Percentiles rank a stretch among this genome's conserved stretches.
Evolutionary conservation across 106 monocot species (phyloP).

Genomic region (Xerophyta viscosa): DNA sequence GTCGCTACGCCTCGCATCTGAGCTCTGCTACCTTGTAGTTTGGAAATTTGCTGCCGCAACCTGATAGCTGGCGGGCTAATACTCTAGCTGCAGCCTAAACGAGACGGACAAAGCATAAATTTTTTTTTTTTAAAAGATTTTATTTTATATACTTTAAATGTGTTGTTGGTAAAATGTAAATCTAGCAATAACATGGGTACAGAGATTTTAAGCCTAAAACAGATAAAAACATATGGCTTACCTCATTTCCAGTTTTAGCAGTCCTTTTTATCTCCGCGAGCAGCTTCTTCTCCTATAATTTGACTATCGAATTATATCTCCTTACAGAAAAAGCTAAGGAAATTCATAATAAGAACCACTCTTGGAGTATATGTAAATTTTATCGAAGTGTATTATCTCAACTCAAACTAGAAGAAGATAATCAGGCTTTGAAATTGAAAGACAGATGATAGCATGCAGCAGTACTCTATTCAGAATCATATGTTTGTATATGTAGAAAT

Average conservation of each 20-base stretch:
- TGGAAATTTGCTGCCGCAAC: constrained; percentile 78
- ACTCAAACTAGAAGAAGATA: too few relatives aligned
- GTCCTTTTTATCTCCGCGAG: constrained; percentile 72
- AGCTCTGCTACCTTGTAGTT: constrained; percentile 63
- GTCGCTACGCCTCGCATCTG: constrained; percentile 86
- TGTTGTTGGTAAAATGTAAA: too few relatives aligned
- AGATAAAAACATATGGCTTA: constrained; percentile 8
- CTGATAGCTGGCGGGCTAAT: constrained; percentile 77
- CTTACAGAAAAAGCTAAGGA: too few relatives aligned
- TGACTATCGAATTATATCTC: not conserved
- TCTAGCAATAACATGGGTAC: too few relatives aligned
- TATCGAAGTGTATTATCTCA: too few relatives aligned
- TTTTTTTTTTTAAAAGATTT: not conserved
- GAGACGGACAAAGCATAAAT: not conserved
- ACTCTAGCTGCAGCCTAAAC: constrained; percentile 67
- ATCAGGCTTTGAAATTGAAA: too few relatives aligned
- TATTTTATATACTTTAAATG: not conserved
- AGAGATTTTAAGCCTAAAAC: too few relatives aligned
- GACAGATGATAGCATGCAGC: too few relatives aligned
- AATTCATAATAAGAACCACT: too few relatives aligned
- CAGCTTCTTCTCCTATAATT: constrained; percentile 61
- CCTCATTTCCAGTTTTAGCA: constrained; percentile 76
- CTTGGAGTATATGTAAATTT: too few relatives aligned
- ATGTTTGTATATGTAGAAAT: too few relatives aligned
- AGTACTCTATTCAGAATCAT: too few relatives aligned